Base-by-base conservation (phyloP, 371 early-diverging fungal species). In the Mucor saturninus region DNA sequence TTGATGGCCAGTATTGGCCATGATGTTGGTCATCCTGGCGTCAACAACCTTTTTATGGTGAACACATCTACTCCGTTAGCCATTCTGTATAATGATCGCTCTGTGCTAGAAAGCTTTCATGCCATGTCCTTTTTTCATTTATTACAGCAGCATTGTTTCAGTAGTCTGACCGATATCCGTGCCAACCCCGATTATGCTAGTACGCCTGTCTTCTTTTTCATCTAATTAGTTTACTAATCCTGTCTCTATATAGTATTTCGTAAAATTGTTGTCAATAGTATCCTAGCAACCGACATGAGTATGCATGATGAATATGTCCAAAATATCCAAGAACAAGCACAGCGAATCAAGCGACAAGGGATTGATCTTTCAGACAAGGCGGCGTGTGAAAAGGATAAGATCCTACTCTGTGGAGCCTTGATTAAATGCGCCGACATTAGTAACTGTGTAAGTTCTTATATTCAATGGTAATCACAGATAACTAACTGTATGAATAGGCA, bases 81-180 rank as follows among this genome's bases (percentile, higher is more conserved):
- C 7, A 80, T 93, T 54, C 72, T 96, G 6, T 98, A 97, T 83
- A 95, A 96, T 74, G 96, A 96, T 80, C 86, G 88, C 60, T 91
- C 95, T 0, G 93, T 96, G 5, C 81, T 98, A 14, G 98, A 98
- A 78, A 95, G 93, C 73, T 95, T 93, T 75, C 98, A 98, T 71
- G 86, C 92, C 3, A 89, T 93, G 75, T 83, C 92, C 5, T 89
- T 95, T 48, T 95, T 93, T 74, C 86, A 89, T 67, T 72, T 97
- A 9, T 81, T 98, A 72, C 73, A 81, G 60, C 76, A 71, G 30
- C 78, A 84, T 59, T 85, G 86, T 10, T 88, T 88, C 62, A 72
- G 80, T 58, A 69, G 78, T 26, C 71, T 82, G 59, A 83, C 83
- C 30, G 84, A 84, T 29, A 43, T 68, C 60, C 62, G 61, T 43